Percentiles rank a stretch among this genome's conserved stretches.
phyloP scores from a whole-genome alignment of 83 land plant species.

The Picea abies region DNA sequence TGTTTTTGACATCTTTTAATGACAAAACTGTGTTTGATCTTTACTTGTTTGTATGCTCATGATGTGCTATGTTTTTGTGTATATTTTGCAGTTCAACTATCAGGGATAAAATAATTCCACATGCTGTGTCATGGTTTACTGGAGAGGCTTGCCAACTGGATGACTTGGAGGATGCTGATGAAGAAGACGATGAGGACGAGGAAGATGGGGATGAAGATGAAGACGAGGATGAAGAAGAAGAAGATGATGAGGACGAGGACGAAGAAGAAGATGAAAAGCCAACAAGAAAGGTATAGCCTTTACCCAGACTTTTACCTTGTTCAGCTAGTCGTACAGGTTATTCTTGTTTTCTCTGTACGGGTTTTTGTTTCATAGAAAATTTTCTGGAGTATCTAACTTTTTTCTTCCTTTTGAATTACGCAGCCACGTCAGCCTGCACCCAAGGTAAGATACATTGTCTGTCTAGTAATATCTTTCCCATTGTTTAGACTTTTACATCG shows the following conservation, averaged over 20 bases:
- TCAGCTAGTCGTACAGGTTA: too few species aligned
- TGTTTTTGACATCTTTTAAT: background rate
- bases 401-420: background rate
- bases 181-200: slow-evolving; percentile 40
- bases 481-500: background rate
- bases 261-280: slow-evolving; percentile 23
- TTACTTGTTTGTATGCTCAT: background rate
- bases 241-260: too few species aligned
- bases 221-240: too few species aligned
- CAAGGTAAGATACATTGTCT: slow-evolving; percentile 8
- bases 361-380: background rate
- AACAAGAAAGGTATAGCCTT: slow-evolving; percentile 16
- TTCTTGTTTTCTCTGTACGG: background rate
- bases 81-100: slow-evolving; percentile 43
- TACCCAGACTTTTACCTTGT: background rate
- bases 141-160: slow-evolving; percentile 50
- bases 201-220: slow-evolving; percentile 35
- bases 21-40: background rate
- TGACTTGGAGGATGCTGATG: slow-evolving; percentile 48
- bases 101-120: slow-evolving; percentile 55
- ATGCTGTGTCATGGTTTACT: slow-evolving; percentile 65
- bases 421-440: slow-evolving; percentile 15
- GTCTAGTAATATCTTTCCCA: background rate
- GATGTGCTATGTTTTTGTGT: background rate
- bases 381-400: background rate